Conservation (phyloP, 2,329 filamentous ascomycete genomes). For the Aspergillus sp. region DNA sequence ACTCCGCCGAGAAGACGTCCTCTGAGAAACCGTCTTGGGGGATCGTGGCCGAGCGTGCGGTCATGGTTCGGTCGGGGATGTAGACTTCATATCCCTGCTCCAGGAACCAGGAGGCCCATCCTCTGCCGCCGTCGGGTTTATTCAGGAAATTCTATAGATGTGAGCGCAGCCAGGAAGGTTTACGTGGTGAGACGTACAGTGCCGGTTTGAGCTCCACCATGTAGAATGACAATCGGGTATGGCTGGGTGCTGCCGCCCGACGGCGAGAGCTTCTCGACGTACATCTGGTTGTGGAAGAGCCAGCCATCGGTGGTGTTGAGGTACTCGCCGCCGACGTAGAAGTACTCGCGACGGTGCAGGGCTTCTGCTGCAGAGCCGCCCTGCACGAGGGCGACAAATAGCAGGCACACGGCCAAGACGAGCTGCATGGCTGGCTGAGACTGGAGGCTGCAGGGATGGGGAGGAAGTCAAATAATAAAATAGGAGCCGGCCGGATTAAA, state of each 20-base stretch:
- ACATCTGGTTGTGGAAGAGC: conserved; percentile 29
- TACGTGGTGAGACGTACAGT: conserved; percentile 21
- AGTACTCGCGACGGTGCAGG: conserved; percentile 20
- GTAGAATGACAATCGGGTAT: conserved; percentile 34
- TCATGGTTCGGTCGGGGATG: conserved; percentile 42
- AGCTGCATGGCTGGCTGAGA: not conserved
- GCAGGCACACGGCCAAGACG: not conserved
- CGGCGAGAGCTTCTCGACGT: conserved; percentile 35
- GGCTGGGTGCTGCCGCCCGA: conserved; percentile 16
- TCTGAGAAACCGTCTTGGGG: conserved; percentile 20
- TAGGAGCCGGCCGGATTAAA: not conserved
- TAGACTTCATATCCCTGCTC: conserved; percentile 48
- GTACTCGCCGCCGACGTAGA: conserved; percentile 32
- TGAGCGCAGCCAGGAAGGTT: not conserved
- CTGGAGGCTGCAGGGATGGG: not conserved
- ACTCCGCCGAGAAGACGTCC: conserved; percentile 23
- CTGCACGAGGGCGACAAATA: not conserved
- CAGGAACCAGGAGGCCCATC: conserved; percentile 51
- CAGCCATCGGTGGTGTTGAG: conserved; percentile 17
- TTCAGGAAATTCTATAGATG: conserved; percentile 46
- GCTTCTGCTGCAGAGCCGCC: not conserved
- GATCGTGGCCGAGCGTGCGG: conserved; percentile 33
- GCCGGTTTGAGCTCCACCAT: conserved; percentile 32
- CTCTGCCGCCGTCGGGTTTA: conserved; percentile 48
- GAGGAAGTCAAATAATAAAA: not conserved